Evolutionary conservation across 305 asterid species (phyloP).

Genomic region (Solanum hybrid): DNA sequence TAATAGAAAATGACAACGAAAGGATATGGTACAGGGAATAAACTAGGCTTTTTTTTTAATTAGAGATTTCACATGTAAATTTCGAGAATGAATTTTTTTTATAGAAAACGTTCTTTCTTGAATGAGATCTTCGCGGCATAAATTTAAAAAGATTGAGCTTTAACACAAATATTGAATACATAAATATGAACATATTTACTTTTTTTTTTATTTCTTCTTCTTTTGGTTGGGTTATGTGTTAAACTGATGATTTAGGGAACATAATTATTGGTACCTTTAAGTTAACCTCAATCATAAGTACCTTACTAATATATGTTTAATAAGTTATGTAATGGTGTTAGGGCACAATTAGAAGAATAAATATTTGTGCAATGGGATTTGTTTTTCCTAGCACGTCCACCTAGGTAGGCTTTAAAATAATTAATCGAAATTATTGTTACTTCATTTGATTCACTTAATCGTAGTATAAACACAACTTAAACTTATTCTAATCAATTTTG

Average conservation of each 20-base stretch:
- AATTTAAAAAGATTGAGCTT: no score
- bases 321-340: neutral
- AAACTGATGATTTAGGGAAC: neutral
- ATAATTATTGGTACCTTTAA: neutral
- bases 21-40: accelerated
- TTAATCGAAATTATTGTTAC: neutral
- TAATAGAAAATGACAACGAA: neutral
- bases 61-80: no score
- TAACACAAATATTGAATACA: no score
- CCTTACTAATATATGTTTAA: neutral
- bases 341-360: neutral
- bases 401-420: neutral
- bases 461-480: neutral
- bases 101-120: no score
- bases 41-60: accelerated
- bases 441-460: neutral
- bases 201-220: neutral
- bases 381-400: neutral
- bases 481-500: neutral
- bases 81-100: no score
- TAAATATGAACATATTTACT: neutral
- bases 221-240: neutral
- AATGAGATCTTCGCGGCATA: accelerated
- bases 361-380: neutral
- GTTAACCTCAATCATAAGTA: neutral